Evolutionary conservation across 2,329 filamentous ascomycete genomes (phyloP), one percentile per base, ranked within the genome.

Genomic region (Xylariaceae sp.): DNA sequence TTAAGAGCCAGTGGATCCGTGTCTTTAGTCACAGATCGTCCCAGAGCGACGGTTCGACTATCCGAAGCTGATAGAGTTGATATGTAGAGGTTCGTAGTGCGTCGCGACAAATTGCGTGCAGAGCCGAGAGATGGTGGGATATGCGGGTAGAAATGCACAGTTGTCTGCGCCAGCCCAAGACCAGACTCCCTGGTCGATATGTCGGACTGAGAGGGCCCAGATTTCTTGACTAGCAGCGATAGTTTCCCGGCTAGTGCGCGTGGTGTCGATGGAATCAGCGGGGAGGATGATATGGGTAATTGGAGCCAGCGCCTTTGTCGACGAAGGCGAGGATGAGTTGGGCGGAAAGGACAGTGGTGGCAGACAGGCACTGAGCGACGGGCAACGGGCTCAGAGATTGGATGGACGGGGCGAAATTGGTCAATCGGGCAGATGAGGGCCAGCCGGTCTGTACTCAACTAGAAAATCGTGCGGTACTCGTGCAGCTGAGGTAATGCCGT

Each of bases 281-380:
- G 22, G 22, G 44, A 53, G 42, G 22, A 47, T 60, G 59, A 59
- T 58, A 57, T 58, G 57, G 56, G 47, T 40, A 46, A 42, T 18
- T 56, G 57, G 59, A 60, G 56, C 61, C 59, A 63, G 62, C 62
- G 58, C 60, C 57, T 63, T 59, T 49, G 58, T 56, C 58, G 49
- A 57, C 54, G 53, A 39, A 48, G 57, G 57, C 59, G 57, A 58
- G 56, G 59, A 51, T 43, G 53, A 51, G 22, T 27, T 27, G 7
- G 53, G 52, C 57, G 56, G 55, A 60, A 61, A 61, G 56, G 58
- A 60, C 56, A 58, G 59, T 59, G 39, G 45, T 45, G 32, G 36
- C 17, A 58, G 52, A 44, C 52, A 48, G 52, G 49, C 52, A 6
- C 22, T 15, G 11, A 15, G n/a, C n/a, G n/a, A n/a, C n/a, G n/a